Base-by-base conservation (phyloP, 805 yeast species). In the Starmera dryadoides region DNA sequence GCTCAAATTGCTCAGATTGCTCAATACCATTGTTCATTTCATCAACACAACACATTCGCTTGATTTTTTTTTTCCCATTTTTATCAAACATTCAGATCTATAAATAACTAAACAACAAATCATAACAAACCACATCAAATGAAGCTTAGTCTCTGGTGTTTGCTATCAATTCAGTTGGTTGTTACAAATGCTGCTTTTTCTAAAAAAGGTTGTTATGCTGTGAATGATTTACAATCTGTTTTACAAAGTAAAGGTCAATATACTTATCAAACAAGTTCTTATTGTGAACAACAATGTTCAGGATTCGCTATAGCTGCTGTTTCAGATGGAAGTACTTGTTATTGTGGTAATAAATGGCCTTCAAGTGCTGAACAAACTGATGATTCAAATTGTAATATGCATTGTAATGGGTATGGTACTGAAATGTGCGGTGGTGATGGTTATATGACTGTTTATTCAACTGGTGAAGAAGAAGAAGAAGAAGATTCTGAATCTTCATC, bases 401-500 rank as follows among this genome's bases (percentile, higher is more conserved):
- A 49, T 4, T 86, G 95, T 59, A 56, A 53, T 17, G 94, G 87
- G n/a, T 86, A 71, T 59, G 73, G 76, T 9, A 33, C 47, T 3
- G 82, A 81, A 39, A 62, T 44, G 9, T 86, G 95, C 59, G 88
- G 88, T 47, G 84, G 83, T 25, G 62, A 70, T 18, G 49, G 56
- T 22, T 70, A 69, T 39, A 69, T 70, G 47, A 57, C 65, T 28
- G 73, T 78, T 15, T 76, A 63, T 44, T 59, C 58, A 19, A 49
- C 50, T 40, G 66, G 62, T 4, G 49, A 47, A 12, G 58, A 49
- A 22, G 49, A 50, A 7, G 40, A 58, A 8, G 34, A 38, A 17
- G 41, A 41, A 5, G 9, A 46, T 6, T 23, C 16, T 28, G n/a
- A 39, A 3, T 18, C 39, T 5, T 15, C 47, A 11, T 37, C 44